phyloP scores from a whole-genome alignment of 2,329 filamentous ascomycete genomes.

The Penicillium sp. region DNA sequence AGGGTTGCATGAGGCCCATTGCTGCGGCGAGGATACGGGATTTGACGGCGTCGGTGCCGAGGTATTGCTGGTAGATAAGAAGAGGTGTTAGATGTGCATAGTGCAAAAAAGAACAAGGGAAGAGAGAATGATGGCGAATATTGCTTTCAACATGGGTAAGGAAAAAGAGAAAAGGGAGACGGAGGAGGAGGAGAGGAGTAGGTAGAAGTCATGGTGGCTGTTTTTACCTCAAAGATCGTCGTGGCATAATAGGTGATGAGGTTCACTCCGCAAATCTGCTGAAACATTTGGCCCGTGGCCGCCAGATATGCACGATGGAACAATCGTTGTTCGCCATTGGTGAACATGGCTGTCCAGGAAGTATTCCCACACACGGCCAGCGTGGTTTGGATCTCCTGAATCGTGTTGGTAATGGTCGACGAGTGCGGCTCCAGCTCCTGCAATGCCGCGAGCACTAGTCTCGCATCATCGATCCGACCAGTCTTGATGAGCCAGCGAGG shows the following conservation, averaged over 20 bases:
- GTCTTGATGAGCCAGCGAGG: constrained; percentile 46
- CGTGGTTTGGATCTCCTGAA: constrained; percentile 37
- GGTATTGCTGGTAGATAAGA: constrained; percentile 21
- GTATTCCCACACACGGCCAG: constrained; percentile 36
- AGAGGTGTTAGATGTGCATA: not conserved
- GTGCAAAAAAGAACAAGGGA: not conserved
- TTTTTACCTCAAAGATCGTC: constrained; percentile 25
- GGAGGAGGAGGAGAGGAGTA: not conserved
- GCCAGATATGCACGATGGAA: constrained; percentile 32
- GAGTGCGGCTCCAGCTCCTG: constrained; percentile 40
- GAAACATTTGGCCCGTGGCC: constrained; percentile 31
- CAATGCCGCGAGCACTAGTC: constrained; percentile 35
- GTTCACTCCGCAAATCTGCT: constrained; percentile 36
- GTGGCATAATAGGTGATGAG: constrained; percentile 34
- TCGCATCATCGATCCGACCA: constrained; percentile 29
- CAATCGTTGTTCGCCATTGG: constrained; percentile 30
- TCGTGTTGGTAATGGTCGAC: constrained; percentile 30
- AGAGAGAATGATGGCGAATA: too few species aligned
- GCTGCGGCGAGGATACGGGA: constrained; percentile 26
- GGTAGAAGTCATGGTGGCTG: not conserved
- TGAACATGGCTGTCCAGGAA: constrained; percentile 35
- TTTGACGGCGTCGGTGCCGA: constrained; percentile 16
- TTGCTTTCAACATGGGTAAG: too few species aligned
- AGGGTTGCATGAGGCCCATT: constrained; percentile 27
- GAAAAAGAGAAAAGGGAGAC: constrained; percentile 5